A percentile compares a stretch with the other conserved stretches of the same genome.
phyloP scores from a whole-genome alignment of 2,329 filamentous ascomycete genomes.

The Alternaria novae-zelandiae region DNA sequence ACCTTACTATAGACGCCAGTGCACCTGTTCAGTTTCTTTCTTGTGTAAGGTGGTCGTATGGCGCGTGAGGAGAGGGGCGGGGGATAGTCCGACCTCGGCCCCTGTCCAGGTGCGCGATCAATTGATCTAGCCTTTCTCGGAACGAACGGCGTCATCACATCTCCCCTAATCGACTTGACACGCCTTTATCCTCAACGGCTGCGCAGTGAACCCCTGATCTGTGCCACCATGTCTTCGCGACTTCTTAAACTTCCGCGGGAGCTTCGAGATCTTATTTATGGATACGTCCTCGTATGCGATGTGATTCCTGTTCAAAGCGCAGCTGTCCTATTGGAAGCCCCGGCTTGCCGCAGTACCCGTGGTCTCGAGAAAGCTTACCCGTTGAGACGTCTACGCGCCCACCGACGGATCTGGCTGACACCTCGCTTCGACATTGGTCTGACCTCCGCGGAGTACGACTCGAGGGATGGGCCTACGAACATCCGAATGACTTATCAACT shows the following conservation, averaged over 20 bases:
- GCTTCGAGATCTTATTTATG: constrained; percentile 29
- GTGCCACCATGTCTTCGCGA: constrained; percentile 10
- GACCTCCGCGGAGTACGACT: constrained; percentile 5
- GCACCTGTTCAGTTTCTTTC: not conserved
- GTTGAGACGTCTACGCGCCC: constrained; percentile 6
- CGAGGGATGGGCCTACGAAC: constrained; percentile 8
- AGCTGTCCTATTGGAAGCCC: constrained; percentile 2
- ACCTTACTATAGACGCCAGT: not conserved
- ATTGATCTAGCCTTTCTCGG: not conserved
- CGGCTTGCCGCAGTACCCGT: constrained; percentile 4
- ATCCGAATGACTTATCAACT: constrained; percentile 33
- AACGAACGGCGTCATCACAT: constrained; percentile 4
- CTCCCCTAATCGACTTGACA: not conserved
- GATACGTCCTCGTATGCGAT: constrained; percentile 22
- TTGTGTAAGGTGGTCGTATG: not conserved
- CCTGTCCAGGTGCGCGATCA: not conserved
- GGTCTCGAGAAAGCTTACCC: constrained; percentile 12
- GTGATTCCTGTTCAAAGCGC: constrained; percentile 24
- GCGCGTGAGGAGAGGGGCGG: not conserved
- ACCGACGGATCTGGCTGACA: constrained; percentile 23
- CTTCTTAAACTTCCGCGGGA: constrained; percentile 26
- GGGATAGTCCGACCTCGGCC: not conserved
- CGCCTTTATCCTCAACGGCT: not conserved
- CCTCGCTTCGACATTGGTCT: constrained; percentile 24
- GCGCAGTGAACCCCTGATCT: not conserved